Conservation (phyloP, 108 stramenopile genomes). For the Schizochytrium sp. region DNA sequence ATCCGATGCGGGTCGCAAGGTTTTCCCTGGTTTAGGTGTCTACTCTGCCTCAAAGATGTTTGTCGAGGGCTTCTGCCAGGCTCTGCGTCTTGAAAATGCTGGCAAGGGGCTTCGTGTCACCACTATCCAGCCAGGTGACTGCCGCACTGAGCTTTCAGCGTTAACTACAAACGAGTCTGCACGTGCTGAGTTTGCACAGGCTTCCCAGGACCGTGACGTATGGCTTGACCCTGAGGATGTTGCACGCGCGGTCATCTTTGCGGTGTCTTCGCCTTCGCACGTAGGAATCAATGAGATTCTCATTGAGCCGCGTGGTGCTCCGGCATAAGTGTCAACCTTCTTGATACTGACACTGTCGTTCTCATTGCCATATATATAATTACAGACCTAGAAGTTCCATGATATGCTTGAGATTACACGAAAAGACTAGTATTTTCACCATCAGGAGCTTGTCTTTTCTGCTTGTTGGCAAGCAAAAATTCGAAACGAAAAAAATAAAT, state of each 20-base stretch:
- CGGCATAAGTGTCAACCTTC: constrained; percentile 26
- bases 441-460: no score
- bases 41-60: constrained; percentile 84
- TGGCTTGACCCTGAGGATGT: constrained; percentile 80
- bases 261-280: constrained; percentile 82
- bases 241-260: constrained; percentile 82
- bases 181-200: constrained; percentile 26
- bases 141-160: constrained; percentile 68
- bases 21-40: constrained; percentile 81
- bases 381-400: no score
- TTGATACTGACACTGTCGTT: no score
- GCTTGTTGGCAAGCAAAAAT: no score
- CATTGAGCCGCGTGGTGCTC: constrained; percentile 79
- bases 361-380: no score
- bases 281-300: constrained; percentile 84
- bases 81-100: constrained; percentile 66
- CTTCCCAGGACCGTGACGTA: background rate
- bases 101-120: constrained; percentile 69
- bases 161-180: constrained; percentile 65
- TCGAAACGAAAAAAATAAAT: no score
- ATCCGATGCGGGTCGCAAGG: constrained; percentile 81
- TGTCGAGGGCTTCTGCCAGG: constrained; percentile 75
- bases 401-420: no score
- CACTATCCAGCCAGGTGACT: constrained; percentile 72
- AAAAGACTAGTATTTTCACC: no score